Percentiles rank a stretch among this genome's conserved stretches.
Evolutionary conservation across 2,329 filamentous ascomycete species (phyloP).

Genomic region (Periconia sp.): DNA sequence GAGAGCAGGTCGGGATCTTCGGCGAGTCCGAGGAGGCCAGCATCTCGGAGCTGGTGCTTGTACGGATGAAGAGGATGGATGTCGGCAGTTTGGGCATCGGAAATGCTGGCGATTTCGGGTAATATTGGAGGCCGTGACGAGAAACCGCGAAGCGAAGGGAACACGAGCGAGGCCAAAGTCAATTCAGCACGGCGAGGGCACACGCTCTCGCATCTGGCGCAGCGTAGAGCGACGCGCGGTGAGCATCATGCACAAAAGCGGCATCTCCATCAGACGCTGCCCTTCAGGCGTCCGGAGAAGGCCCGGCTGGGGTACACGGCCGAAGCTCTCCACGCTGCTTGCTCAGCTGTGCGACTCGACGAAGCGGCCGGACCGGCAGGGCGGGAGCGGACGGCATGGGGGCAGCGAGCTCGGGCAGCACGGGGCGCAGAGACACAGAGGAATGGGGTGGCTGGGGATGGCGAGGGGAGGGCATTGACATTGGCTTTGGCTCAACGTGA

Average conservation of each 20-base stretch:
- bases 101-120: constrained; percentile 11
- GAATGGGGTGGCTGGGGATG: constrained; percentile 10
- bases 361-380: constrained; percentile 20
- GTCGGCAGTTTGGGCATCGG: constrained; percentile 20
- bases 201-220: not conserved
- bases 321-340: constrained; percentile 17
- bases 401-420: too few relatives aligned
- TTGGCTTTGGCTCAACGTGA: too few relatives aligned
- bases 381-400: constrained; percentile 18
- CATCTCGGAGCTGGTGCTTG: not conserved
- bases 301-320: constrained; percentile 14
- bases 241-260: constrained; percentile 13
- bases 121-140: constrained; percentile 5
- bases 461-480: too few relatives aligned
- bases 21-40: constrained; percentile 21
- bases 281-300: constrained; percentile 15
- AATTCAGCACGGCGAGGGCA: too few relatives aligned
- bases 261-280: too few relatives aligned
- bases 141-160: constrained; percentile 6
- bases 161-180: constrained; percentile 4
- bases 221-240: not conserved
- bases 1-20: constrained; percentile 14
- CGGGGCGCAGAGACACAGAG: constrained; percentile 11
- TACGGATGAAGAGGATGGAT: constrained; percentile 9
- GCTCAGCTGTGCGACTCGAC: constrained; percentile 22